These are phyloP conservation scores for Taphrina pruni DNA, from an alignment of 1,139 yeast genomes.

Conservation along the genomic window DNA sequence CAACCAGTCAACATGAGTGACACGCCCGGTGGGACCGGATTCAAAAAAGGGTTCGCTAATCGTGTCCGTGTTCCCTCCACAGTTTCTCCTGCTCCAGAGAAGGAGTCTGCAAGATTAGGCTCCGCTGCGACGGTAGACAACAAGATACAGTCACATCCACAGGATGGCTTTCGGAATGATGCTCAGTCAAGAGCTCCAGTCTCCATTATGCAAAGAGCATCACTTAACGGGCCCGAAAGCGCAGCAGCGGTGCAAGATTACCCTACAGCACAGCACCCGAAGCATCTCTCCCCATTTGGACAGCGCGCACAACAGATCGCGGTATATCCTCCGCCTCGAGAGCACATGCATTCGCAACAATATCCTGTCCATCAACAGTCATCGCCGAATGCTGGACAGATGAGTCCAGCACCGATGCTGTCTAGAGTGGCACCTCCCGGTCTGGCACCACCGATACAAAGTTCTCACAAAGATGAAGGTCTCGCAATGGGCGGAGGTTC, in stretches of 20 bases:
- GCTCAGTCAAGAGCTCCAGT: not conserved
- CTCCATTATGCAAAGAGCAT: not conserved
- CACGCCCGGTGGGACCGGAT: slow-evolving; percentile 29
- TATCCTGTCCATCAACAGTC: not conserved
- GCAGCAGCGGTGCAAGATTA: not conserved
- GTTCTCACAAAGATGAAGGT: not conserved
- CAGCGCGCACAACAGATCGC: not conserved
- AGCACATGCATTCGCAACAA: not conserved
- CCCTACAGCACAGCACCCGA: not conserved
- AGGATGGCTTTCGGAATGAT: not conserved
- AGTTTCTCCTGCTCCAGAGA: not conserved
- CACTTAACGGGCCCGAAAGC: not conserved
- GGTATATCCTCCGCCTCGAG: not conserved
- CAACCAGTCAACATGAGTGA: slow-evolving; percentile 40
- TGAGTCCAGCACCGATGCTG: slow-evolving; percentile 1
- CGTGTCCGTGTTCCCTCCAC: slow-evolving; percentile 22
- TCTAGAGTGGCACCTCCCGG: slow-evolving; percentile 27
- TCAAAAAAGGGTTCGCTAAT: slow-evolving; percentile 32
- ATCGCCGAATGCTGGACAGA: not conserved
- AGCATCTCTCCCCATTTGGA: not conserved
- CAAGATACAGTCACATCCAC: not conserved
- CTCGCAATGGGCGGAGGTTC: not conserved
- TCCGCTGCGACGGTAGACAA: not conserved
- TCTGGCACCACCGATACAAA: not conserved
- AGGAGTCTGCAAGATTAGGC: not conserved